These are phyloP conservation scores for Umbelopsis sp. DNA, from an alignment of 371 early-diverging fungal species.

Conservation along the genomic window DNA sequence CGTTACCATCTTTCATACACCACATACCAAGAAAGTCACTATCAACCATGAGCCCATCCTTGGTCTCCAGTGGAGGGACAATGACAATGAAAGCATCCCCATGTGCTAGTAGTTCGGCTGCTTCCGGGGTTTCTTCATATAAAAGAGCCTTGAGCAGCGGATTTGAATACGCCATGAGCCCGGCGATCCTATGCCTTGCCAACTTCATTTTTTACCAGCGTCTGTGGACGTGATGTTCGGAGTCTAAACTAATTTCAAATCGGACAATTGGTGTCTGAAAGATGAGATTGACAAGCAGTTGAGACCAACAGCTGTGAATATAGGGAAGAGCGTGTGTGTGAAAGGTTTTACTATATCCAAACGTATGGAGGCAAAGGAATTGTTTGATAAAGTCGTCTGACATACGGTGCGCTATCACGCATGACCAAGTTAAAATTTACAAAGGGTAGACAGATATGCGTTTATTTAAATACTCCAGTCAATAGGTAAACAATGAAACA, in stretches of 20 bases:
- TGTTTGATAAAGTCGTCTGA: no score
- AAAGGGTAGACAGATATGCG: background rate
- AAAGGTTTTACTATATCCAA: no score
- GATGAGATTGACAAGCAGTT: no score
- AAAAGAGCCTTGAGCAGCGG: constrained; percentile 15
- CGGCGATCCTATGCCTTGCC: background rate
- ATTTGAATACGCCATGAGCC: constrained; percentile 3
- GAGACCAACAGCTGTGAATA: no score
- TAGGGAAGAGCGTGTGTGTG: no score
- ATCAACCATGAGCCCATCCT: constrained; percentile 1
- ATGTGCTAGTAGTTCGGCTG: background rate
- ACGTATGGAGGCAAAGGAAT: no score
- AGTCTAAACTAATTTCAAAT: background rate
- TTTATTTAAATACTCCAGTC: background rate
- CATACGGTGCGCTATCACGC: background rate
- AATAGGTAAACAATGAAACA: background rate
- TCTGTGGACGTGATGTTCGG: constrained; percentile 3
- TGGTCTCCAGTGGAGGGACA: constrained; percentile 1
- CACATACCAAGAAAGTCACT: background rate
- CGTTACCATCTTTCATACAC: background rate
- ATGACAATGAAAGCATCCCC: constrained; percentile 12
- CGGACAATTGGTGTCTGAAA: no score
- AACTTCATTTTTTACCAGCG: background rate
- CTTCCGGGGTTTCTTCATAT: background rate
- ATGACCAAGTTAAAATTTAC: background rate